Base-by-base conservation (phyloP, 345 rosid species). In the Pugionium cornutum region DNA sequence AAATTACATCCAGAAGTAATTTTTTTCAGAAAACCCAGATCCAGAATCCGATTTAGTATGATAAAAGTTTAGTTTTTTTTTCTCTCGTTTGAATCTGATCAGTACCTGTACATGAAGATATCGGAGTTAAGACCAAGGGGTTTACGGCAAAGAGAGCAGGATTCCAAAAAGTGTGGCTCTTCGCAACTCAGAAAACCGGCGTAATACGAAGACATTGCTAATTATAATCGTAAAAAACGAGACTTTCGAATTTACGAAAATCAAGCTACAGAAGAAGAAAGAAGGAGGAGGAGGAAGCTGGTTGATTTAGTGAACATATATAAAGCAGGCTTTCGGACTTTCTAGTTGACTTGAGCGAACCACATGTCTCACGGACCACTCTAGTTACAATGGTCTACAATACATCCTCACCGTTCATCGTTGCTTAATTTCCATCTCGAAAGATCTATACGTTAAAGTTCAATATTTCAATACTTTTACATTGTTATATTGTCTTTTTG, bases 81-180 rank as follows among this genome's bases (percentile, higher is more conserved):
- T 9, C 2, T 42, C 39, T 27, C 30, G 8, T 1, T 32, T 8
- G 7, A 62, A 35, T 2, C 35, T 6, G 41, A 52, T 3, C 25
- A 62, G 47, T 72, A 86, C 98, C 95, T 85, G 84, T 92, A 92
- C 98, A 89, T 92, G 87, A 82, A 92, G 66, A 92, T 89, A 56
- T 92, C 91, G 8, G 88, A 69, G 74, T 92, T 78, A 32, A 39
- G 65, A 3, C 83, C 84, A 3, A 92, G 86, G 0, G 84, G 79
- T 76, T 83, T 87, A 48, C 74, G 64, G 67, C 98, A 92, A 44
- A 85, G 87, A 76, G 78, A 81, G 62, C 96, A 92, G 0, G 85
- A 79, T 37, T 85, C 84, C 1, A 89, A 92, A 64, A 85, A 91
- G 73, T 89, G 85, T 18, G 86, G 68, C 79, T 84, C 81, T 28